Evolutionary conservation across 2,329 filamentous ascomycete species (phyloP).

Genomic region (Verticillium dahliae): DNA sequence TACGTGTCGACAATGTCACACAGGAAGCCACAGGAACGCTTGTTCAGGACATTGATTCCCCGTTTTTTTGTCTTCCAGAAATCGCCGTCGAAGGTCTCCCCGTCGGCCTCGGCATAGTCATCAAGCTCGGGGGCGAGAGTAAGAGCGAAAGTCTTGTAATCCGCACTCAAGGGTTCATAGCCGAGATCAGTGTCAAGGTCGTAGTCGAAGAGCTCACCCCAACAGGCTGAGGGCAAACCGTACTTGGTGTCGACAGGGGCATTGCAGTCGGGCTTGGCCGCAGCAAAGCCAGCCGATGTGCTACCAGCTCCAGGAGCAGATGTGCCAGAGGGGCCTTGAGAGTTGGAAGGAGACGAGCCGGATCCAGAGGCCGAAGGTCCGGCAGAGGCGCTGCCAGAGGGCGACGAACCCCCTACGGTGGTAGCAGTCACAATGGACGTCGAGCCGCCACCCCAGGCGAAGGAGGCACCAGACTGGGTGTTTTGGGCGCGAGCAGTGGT

Average conservation of each 20-base stretch:
- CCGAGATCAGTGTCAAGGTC: conserved; percentile 19
- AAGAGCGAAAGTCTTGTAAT: conserved; percentile 10
- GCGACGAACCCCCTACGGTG: not conserved
- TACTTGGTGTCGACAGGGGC: conserved; percentile 15
- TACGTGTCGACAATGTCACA: not conserved
- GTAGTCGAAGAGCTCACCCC: conserved; percentile 19
- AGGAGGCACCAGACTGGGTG: not conserved
- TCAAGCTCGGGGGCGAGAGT: conserved; percentile 3
- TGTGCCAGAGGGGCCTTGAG: not conserved
- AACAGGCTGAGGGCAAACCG: conserved; percentile 17
- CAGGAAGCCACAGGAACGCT: not conserved
- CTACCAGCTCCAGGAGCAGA: not conserved
- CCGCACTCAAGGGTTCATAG: conserved; percentile 8
- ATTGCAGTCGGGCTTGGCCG: conserved; percentile 1
- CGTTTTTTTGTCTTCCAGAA: not conserved
- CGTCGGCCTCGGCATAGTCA: conserved; percentile 1
- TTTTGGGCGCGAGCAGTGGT: not conserved
- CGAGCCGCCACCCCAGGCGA: not conserved
- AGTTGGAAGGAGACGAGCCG: not conserved
- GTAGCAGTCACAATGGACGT: not conserved
- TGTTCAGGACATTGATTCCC: not conserved
- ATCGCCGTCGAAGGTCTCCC: not conserved
- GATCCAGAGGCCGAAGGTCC: not conserved
- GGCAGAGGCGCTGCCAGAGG: not conserved
- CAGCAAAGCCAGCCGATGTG: conserved; percentile 1